A percentile compares a stretch with the other conserved stretches of the same genome.
Evolutionary conservation across 1,139 yeast genomes (phyloP).

Genomic region (Saccharomycopsis crataegensis): DNA sequence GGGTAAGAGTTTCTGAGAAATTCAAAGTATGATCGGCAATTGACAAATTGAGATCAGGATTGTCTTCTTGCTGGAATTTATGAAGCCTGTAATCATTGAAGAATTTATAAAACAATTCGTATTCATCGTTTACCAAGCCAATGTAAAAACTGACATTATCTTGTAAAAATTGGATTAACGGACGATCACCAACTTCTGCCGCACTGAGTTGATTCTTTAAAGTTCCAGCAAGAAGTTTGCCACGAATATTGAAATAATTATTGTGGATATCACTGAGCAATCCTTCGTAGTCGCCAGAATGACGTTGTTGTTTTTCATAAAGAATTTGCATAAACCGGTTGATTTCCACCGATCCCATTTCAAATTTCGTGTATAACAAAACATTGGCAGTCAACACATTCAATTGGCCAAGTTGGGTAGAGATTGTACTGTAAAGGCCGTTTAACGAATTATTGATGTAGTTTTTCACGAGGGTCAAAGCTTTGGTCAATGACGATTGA

Average conservation of each 20-base stretch:
- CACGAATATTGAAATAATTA: constrained; percentile 54
- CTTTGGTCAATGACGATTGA: constrained; percentile 79
- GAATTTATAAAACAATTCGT: constrained; percentile 45
- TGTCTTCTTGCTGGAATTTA: not conserved
- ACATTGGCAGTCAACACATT: constrained; percentile 43
- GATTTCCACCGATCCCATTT: constrained; percentile 36
- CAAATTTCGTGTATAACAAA: constrained; percentile 55
- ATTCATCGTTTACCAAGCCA: constrained; percentile 56
- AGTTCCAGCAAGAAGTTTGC: constrained; percentile 37
- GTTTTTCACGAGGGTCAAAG: constrained; percentile 67
- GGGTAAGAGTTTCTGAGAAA: constrained; percentile 3
- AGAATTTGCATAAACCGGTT: constrained; percentile 30
- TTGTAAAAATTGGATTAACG: constrained; percentile 51
- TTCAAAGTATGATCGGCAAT: constrained; percentile 8
- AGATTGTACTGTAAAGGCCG: constrained; percentile 38
- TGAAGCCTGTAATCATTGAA: constrained; percentile 16
- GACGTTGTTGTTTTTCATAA: constrained; percentile 12
- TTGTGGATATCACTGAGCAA: constrained; percentile 58
- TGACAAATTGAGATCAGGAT: not conserved
- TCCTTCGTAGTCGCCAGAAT: constrained; percentile 56
- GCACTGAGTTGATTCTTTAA: constrained; percentile 26
- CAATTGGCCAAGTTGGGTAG: constrained; percentile 28
- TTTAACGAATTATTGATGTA: constrained; percentile 52
- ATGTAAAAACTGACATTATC: constrained; percentile 50
- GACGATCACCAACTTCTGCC: constrained; percentile 13